Base-by-base conservation (phyloP, 495 filamentous ascomycete genomes). In the Hypomontagnella monticulosa region DNA sequence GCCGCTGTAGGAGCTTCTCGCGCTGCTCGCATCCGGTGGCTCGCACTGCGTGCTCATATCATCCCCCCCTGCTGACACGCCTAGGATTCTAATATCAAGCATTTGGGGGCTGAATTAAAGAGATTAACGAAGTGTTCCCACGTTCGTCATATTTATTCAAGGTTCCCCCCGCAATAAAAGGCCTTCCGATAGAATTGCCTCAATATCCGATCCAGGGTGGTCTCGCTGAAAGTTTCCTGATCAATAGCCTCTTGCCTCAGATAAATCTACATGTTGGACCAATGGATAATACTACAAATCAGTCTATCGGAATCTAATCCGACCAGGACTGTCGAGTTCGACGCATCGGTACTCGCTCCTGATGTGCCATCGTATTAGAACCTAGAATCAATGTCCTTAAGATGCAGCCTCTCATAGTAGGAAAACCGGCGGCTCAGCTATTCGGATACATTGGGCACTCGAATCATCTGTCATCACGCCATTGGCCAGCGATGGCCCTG, bases 221-320 rank as follows among this genome's bases (percentile, higher is more conserved):
- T 40, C 56, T 69, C 66, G 66, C 66, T 63, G 66, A 49, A 53
- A 51, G 55, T 69, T 69, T 69, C 66, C 66, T 63, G 42, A 32
- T 46, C 44, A 63, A 43, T 15, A 41, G 47, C 30, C 48, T 48
- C 58, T 54, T 30, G 43, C 20, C 60, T 64, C 55, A 41, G 43
- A 55, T 40, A 43, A 63, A 55, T 61, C 41, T 56, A 38, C 60
- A 38, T 38, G 32, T 40, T 50, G 60, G 20, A 33, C 20, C 42
- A 23, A 40, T 54, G 33, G 16, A 56, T 53, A 57, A 43, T 27
- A 18, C 19, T 18, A 38, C 19, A 9, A 46, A 41, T 48, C 53
- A 41, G 15, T 56, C 40, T 51, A 58, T 59, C 60, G 66, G 65
- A 63, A 53, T 30, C 42, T 18, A 56, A 48, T 38, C 54, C 55